Conservation (phyloP, 208 protist genomes). For the Leptomonas pyrrhocoris region DNA sequence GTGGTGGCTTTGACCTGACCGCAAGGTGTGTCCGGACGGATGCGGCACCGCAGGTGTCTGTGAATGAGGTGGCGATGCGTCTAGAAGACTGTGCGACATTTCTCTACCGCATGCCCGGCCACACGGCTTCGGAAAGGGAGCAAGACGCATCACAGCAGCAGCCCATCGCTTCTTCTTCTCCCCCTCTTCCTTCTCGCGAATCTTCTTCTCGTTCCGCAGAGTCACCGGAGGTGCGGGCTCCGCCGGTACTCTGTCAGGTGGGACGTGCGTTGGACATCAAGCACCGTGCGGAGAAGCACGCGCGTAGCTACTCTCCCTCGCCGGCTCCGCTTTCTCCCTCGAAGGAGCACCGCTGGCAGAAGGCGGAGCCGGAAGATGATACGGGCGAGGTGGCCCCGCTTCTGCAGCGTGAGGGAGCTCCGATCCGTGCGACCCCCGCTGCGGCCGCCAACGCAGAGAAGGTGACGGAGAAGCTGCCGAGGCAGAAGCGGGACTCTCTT, state of each 20-base stretch:
- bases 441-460: neutral
- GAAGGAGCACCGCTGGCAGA: neutral
- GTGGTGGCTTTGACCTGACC: neutral
- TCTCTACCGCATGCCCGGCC: neutral
- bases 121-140: neutral
- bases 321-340: neutral
- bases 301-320: conserved; percentile 2
- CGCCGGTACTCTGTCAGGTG: neutral
- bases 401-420: too few species aligned
- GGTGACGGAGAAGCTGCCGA: neutral
- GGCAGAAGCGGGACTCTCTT: neutral
- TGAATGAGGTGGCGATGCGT: conserved; percentile 1
- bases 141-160: neutral
- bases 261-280: neutral
- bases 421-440: too few species aligned
- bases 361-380: too few species aligned
- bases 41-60: neutral
- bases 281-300: conserved; percentile 1
- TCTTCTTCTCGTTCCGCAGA: neutral
- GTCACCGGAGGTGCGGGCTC: neutral
- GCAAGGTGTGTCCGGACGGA: neutral
- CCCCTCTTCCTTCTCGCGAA: neutral
- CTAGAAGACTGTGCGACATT: neutral
- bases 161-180: neutral
- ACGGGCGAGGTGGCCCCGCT: too few species aligned